Evolutionary conservation across 176 grass and related monocot species (phyloP).

Genomic region (barley (Hordeum vulgare)): MorexV3_pseudomolecules_assembly NC_058520.1:370258962-370259461

Average conservation of each 20-base stretch:
- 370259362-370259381: not conserved
- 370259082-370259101: slow-evolving; percentile 3
- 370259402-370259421: not conserved
- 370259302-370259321: slow-evolving; percentile 5
- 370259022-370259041: not conserved
- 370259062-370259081: slow-evolving; percentile 5
- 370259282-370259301: not conserved
- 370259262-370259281: not conserved
- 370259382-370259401: not conserved
- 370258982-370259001: not conserved
- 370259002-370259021: not conserved
- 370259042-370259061: not conserved
- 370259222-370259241: not conserved
- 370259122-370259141: not conserved
- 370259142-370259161: not conserved
- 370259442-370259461: not conserved
- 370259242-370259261: not conserved
- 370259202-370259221: not conserved
- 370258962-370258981: not conserved
- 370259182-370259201: slow-evolving; percentile 1
- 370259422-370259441: not conserved
- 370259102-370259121: slow-evolving; percentile 8
- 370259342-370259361: slow-evolving; percentile 1
- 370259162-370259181: not conserved
- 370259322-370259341: not conserved